Conservation (phyloP, 257 asterid genomes). For the Hygrophila difformis region DNA sequence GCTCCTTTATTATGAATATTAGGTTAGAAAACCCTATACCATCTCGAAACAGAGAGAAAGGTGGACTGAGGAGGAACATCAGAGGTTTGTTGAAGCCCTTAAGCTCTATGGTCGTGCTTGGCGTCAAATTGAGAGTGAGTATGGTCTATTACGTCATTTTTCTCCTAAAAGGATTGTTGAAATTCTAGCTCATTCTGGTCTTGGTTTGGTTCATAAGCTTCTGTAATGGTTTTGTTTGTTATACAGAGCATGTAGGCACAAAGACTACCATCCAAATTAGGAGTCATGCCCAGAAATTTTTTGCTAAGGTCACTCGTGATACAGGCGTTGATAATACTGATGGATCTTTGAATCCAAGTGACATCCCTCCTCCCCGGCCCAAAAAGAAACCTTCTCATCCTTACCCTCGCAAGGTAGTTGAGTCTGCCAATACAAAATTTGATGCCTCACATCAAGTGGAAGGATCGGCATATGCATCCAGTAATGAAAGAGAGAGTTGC, state of each 20-base stretch:
- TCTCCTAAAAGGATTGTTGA: constrained; percentile 4
- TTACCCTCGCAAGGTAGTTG: constrained; percentile 65
- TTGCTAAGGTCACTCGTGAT: constrained; percentile 69
- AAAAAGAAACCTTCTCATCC: constrained; percentile 83
- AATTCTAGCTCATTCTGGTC: neutral
- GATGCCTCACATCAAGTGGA: constrained; percentile 22
- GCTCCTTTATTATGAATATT: constrained; percentile 15
- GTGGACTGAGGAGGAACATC: constrained; percentile 88
- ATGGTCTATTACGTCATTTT: constrained; percentile 21
- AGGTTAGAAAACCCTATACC: constrained; percentile 86
- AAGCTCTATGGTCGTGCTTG: constrained; percentile 84
- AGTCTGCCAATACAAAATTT: constrained; percentile 15
- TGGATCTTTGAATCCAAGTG: constrained; percentile 39
- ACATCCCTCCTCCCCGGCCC: constrained; percentile 94
- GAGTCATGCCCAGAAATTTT: constrained; percentile 89
- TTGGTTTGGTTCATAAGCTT: neutral
- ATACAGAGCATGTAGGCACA: constrained; percentile 70
- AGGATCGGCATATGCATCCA: constrained; percentile 16
- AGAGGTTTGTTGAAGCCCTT: constrained; percentile 70
- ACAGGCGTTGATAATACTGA: constrained; percentile 37
- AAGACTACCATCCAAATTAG: constrained; percentile 88
- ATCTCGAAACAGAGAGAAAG: constrained; percentile 75
- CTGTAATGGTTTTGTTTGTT: neutral
- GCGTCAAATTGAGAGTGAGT: constrained; percentile 85
- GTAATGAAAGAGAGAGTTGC: constrained; percentile 31